Conservation (phyloP, 257 asterid species). For the Asclepias syriaca region DNA sequence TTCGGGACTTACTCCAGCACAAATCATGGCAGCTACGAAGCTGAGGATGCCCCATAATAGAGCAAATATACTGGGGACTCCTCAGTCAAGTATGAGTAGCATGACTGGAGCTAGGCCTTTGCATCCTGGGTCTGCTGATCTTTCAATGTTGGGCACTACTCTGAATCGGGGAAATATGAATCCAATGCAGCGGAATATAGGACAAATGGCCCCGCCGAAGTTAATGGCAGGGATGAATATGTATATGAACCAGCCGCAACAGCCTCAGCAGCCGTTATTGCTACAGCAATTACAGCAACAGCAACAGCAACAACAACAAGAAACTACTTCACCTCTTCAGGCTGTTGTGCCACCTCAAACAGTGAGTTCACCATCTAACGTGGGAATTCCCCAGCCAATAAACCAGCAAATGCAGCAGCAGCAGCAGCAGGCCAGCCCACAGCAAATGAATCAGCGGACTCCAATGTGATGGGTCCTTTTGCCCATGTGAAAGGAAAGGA, state of each 20-base stretch:
- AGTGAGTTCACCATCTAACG: constrained; percentile 80
- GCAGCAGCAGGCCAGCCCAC: constrained; percentile 76
- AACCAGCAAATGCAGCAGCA: constrained; percentile 33
- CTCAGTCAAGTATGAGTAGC: constrained; percentile 52
- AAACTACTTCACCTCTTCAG: constrained; percentile 62
- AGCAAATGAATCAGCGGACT: constrained; percentile 80
- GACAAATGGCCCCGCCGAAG: constrained; percentile 92
- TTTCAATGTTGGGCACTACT: constrained; percentile 58
- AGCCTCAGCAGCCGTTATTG: constrained; percentile 31
- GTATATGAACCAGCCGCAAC: constrained; percentile 61
- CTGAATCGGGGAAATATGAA: constrained; percentile 59
- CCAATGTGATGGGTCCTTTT: no score
- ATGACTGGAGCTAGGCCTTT: constrained; percentile 69
- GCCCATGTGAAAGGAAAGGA: no score
- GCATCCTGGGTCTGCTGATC: constrained; percentile 53
- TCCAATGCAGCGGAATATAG: constrained; percentile 68
- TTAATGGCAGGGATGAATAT: constrained; percentile 56
- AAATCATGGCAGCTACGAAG: constrained; percentile 37
- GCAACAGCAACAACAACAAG: constrained; percentile 41
- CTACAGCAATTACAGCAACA: constrained; percentile 35
- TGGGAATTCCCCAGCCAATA: constrained; percentile 61
- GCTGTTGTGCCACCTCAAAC: constrained; percentile 66
- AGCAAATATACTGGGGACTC: constrained; percentile 43
- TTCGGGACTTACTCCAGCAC: constrained; percentile 45
- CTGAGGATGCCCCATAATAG: constrained; percentile 46